Percentiles rank a stretch among this genome's conserved stretches.
These are phyloP conservation scores for Omphalea diandra DNA, from an alignment of 441 rosid species.

Conservation along the genomic window DNA sequence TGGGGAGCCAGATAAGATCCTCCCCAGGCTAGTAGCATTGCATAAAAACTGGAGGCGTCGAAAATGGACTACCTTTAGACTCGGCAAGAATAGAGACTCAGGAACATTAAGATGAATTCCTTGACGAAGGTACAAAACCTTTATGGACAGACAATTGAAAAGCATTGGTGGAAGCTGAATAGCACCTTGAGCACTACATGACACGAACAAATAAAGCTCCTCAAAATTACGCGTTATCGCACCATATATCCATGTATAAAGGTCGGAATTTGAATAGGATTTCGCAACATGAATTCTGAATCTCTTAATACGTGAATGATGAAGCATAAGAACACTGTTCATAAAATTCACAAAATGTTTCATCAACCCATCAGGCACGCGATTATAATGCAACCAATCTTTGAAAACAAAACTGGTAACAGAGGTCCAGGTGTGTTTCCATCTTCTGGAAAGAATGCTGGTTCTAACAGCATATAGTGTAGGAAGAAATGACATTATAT, in stretches of 20 bases:
- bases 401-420: not conserved
- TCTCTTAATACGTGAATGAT: not conserved
- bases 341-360: not conserved
- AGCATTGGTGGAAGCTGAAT: too few species aligned
- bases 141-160: too few species aligned
- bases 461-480: not conserved
- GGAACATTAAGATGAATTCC: not conserved
- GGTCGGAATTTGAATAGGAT: not conserved
- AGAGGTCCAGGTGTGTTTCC: not conserved
- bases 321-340: not conserved
- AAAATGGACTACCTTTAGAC: conserved; percentile 9
- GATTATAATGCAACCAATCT: too few species aligned
- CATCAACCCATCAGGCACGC: not conserved
- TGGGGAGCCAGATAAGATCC: not conserved
- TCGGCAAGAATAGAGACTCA: not conserved
- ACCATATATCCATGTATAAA: not conserved
- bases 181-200: too few species aligned
- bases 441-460: not conserved
- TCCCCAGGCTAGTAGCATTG: not conserved
- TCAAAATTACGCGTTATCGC: not conserved
- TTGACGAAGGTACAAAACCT: not conserved
- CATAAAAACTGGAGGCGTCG: not conserved
- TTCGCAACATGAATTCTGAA: not conserved
- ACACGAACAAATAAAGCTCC: not conserved
- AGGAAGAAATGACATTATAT: not conserved